Evolutionary conservation across 805 yeast species (phyloP).

Genomic region (Ogataea haglerorum): DNA sequence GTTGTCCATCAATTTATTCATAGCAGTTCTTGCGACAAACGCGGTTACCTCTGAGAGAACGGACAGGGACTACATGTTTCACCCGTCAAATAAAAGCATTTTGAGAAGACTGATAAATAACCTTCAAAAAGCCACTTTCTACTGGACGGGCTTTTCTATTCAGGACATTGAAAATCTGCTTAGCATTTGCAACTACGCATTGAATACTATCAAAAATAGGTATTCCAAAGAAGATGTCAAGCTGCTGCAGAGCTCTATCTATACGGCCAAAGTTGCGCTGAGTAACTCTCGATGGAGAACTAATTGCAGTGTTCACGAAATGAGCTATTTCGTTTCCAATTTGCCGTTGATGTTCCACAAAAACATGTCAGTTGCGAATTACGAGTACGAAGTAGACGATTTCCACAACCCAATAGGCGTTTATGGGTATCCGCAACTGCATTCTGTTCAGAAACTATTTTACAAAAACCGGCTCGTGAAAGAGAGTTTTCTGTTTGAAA

Average conservation of each 20-base stretch:
- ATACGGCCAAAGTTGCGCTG: constrained; percentile 47
- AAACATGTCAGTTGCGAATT: constrained; percentile 43
- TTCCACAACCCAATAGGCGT: constrained; percentile 52
- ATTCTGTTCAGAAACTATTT: constrained; percentile 48
- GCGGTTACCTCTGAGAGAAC: constrained; percentile 70
- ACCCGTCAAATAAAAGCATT: constrained; percentile 52
- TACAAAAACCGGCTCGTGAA: constrained; percentile 48
- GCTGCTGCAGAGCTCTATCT: constrained; percentile 43
- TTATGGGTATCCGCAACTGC: constrained; percentile 60
- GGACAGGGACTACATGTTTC: constrained; percentile 70
- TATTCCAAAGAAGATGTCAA: constrained; percentile 38
- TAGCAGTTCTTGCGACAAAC: constrained; percentile 65
- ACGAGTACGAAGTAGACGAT: constrained; percentile 34
- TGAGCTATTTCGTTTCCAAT: constrained; percentile 51
- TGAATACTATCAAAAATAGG: constrained; percentile 33
- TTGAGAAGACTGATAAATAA: constrained; percentile 56
- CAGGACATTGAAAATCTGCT: constrained; percentile 54
- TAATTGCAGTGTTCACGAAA: constrained; percentile 58
- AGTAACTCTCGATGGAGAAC: constrained; percentile 55
- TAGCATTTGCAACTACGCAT: constrained; percentile 43
- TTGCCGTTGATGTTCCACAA: constrained; percentile 41
- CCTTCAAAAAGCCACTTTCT: constrained; percentile 63
- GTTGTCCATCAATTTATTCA: constrained; percentile 58
- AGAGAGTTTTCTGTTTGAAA: constrained; percentile 28
- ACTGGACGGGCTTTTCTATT: constrained; percentile 70